Base-by-base conservation (phyloP, 2,329 filamentous ascomycete genomes). In the Calonectria henricotiae region DNA sequence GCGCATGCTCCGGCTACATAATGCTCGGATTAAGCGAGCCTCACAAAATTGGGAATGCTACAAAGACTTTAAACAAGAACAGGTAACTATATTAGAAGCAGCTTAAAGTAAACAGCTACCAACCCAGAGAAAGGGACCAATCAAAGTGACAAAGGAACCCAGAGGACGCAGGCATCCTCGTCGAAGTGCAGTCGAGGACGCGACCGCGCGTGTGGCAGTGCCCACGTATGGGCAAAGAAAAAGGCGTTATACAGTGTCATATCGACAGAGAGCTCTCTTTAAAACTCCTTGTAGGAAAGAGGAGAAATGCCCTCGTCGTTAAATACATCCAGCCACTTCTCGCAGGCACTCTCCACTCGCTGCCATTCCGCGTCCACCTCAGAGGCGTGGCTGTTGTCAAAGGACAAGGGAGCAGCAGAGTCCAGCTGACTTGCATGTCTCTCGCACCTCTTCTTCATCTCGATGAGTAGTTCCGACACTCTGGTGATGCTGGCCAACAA, bases 171-270 rank as follows among this genome's bases (percentile, higher is more conserved):
- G 23, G 11, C 51, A 39, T 39, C 20, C 51, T 37, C 51, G n/a
- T 58, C 51, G 51, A 58, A 12, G 32, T 58, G 20, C 51, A 25
- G 35, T 6, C 51, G 51, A 58, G 51, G 51, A 58, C 51, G 51
- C 51, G 51, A 23, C 51, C n/a, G 20, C 35, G 51, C 51, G 51
- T 58, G 51, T 58, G 51, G 51, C 51, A 58, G 51, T 58, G 51
- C 23, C 51, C 35, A 4, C 7, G 23, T 13, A 4, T 8, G 32
- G 51, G 23, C 51, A 58, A 39, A 58, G 51, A 58, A 58, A 32
- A 25, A 37, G 35, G 20, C 2, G n/a, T 15, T 23, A 23, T 25
- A 27, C 20, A 23, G 27, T 4, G 15, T 37, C 13, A 17, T 25
- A 17, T 4, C 30, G 12, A 39, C 5, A 9, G 3, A 15, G 4